A percentile compares a stretch with the other conserved stretches of the same genome.
Evolutionary conservation across 2,329 filamentous ascomycete genomes (phyloP).

Genomic region (Fusarium heterosporum): DNA sequence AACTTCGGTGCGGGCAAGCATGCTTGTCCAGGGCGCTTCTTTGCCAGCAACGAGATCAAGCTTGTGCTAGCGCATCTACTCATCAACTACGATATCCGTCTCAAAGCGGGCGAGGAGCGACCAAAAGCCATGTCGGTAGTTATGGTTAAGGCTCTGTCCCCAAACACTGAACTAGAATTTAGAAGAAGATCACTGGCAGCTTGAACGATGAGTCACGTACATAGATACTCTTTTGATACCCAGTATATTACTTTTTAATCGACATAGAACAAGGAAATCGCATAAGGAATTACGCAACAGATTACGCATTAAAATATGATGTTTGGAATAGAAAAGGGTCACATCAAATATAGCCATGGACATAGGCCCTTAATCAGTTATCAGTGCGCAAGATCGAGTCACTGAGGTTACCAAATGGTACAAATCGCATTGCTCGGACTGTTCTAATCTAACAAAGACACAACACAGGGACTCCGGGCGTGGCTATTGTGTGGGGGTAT

Average conservation of each 20-base stretch:
- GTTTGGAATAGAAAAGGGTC: neutral
- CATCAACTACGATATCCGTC: constrained; percentile 57
- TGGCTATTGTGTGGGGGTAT: constrained; percentile 46
- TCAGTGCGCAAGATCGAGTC: no score
- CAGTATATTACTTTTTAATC: constrained; percentile 28
- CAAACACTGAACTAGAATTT: constrained; percentile 56
- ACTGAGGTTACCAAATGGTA: neutral
- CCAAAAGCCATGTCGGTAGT: constrained; percentile 54
- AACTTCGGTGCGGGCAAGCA: constrained; percentile 62
- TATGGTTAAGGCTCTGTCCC: constrained; percentile 58
- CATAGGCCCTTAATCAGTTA: no score
- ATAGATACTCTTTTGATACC: constrained; percentile 15
- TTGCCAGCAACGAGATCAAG: constrained; percentile 61
- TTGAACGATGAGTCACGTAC: constrained; percentile 19
- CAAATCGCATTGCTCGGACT: constrained; percentile 42
- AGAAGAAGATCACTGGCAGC: constrained; percentile 48
- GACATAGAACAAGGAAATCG: constrained; percentile 28
- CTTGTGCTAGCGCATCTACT: constrained; percentile 57
- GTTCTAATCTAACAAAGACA: constrained; percentile 40
- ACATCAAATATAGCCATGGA: neutral
- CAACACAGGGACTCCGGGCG: constrained; percentile 43
- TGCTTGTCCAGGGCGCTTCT: constrained; percentile 62
- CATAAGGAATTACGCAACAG: neutral
- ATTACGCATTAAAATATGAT: neutral
- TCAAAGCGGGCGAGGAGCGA: constrained; percentile 54